Evolutionary conservation across 179 eudicot species (phyloP).

Genomic region (Carnegiea gigantea): DNA sequence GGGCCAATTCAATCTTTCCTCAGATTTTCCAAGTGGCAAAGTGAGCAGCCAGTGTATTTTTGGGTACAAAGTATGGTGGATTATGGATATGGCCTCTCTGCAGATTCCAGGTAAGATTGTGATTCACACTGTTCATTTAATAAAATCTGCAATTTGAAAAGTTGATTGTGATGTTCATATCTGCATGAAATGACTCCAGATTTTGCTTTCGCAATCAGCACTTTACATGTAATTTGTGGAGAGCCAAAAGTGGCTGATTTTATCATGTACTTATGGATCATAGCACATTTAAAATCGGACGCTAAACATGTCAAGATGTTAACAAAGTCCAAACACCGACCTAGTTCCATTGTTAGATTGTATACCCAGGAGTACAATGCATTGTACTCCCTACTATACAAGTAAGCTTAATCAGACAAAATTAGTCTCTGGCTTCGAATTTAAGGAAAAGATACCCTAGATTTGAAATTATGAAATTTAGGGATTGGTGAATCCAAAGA

Average conservation of each 20-base stretch:
- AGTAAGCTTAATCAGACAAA: too few species aligned
- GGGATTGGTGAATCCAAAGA: too few species aligned
- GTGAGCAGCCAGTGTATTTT: background rate
- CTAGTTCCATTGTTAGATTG: too few species aligned
- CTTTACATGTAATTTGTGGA: background rate
- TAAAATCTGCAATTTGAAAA: background rate
- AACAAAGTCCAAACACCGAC: background rate
- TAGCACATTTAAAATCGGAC: background rate
- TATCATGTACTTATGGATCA: background rate
- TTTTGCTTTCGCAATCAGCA: background rate
- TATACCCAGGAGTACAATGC: too few species aligned
- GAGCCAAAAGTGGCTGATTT: background rate
- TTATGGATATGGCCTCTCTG: background rate
- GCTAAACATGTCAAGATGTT: background rate
- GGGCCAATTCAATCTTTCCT: background rate
- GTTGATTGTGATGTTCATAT: background rate
- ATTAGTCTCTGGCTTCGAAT: too few species aligned
- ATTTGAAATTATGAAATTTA: too few species aligned
- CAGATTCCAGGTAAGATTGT: background rate
- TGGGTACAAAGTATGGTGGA: background rate
- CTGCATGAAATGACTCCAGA: background rate
- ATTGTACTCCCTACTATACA: too few species aligned
- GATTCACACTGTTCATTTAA: background rate
- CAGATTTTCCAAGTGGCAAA: background rate
- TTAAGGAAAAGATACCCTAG: too few species aligned